Percentiles rank a stretch among this genome's conserved stretches.
These are phyloP conservation scores for Scheffersomyces segobiensis DNA, from an alignment of 1,139 yeast genomes.

Conservation along the genomic window DNA sequence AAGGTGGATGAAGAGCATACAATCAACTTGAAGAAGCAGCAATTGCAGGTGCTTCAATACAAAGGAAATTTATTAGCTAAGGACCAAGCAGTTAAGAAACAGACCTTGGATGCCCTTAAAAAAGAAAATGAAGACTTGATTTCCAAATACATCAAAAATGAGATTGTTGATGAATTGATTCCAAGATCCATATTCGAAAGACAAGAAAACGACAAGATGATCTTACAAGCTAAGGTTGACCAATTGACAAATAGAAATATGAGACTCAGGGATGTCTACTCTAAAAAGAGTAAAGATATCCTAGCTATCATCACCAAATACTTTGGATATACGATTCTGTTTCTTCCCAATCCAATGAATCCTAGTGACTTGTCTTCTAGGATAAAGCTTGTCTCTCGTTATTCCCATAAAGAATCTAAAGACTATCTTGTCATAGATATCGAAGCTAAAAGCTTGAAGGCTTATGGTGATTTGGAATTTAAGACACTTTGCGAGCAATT, in stretches of 20 bases:
- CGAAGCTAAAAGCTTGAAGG: slow-evolving; percentile 37
- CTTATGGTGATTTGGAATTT: slow-evolving; percentile 46
- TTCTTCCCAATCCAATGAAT: slow-evolving; percentile 61
- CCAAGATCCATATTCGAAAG: slow-evolving; percentile 71
- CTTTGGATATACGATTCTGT: slow-evolving; percentile 75
- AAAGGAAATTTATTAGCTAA: slow-evolving; percentile 66
- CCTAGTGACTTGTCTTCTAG: slow-evolving; percentile 45
- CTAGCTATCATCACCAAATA: slow-evolving; percentile 67
- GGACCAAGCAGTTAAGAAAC: slow-evolving; percentile 63
- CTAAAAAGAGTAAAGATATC: slow-evolving; percentile 74
- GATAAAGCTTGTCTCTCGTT: slow-evolving; percentile 66
- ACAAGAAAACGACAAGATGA: slow-evolving; percentile 54
- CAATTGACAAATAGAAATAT: slow-evolving; percentile 56
- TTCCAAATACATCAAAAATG: slow-evolving; percentile 17
- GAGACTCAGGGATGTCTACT: slow-evolving; percentile 63
- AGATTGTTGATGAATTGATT: slow-evolving; percentile 23
- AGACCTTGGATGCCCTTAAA: slow-evolving; percentile 51
- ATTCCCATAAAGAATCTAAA: slow-evolving; percentile 16
- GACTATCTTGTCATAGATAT: slow-evolving; percentile 42
- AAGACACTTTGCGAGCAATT: slow-evolving; percentile 55
- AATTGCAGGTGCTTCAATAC: slow-evolving; percentile 58
- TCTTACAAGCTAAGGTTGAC: slow-evolving; percentile 49
- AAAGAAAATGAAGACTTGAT: slow-evolving; percentile 64
- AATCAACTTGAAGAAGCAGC: slow-evolving; percentile 31
- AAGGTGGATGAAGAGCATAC: slow-evolving; percentile 31